phyloP scores from a whole-genome alignment of 2,329 filamentous ascomycete species.

The Fusarium tjaetaba region DNA sequence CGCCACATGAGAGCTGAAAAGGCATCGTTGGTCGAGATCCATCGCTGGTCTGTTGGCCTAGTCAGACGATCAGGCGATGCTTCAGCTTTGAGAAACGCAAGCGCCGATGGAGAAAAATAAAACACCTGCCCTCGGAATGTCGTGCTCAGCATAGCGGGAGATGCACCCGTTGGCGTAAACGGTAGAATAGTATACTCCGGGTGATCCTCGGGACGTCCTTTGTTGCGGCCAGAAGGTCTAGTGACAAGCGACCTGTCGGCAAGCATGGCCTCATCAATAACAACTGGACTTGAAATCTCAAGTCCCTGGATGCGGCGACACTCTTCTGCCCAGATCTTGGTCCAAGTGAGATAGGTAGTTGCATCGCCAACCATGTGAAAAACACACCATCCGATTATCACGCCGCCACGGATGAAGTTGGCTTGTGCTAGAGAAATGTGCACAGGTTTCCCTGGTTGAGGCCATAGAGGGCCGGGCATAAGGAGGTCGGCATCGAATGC shows the following conservation, averaged over 20 bases:
- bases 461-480: conserved; percentile 13
- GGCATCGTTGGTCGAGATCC: conserved; percentile 29
- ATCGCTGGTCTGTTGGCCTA: conserved; percentile 2
- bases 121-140: conserved; percentile 18
- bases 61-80: neutral
- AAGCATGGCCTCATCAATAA: conserved; percentile 8
- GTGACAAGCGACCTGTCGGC: neutral
- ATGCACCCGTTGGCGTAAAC: neutral
- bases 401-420: conserved; percentile 20
- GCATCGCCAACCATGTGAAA: conserved; percentile 27
- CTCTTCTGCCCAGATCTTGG: conserved; percentile 27
- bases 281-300: neutral
- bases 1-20: conserved; percentile 28
- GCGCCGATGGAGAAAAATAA: conserved; percentile 23
- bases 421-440: conserved; percentile 9
- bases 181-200: conserved; percentile 16
- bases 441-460: neutral
- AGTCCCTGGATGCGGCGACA: conserved; percentile 12
- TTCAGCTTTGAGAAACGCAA: conserved; percentile 7
- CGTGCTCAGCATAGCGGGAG: conserved; percentile 10
- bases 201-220: conserved; percentile 3
- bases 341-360: conserved; percentile 24
- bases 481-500: conserved; percentile 14
- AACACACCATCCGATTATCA: conserved; percentile 19
- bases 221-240: conserved; percentile 7